Evolutionary conservation across 1,284 basidiomycete species (phyloP).

Genomic region (Fistulina hepatica): DNA sequence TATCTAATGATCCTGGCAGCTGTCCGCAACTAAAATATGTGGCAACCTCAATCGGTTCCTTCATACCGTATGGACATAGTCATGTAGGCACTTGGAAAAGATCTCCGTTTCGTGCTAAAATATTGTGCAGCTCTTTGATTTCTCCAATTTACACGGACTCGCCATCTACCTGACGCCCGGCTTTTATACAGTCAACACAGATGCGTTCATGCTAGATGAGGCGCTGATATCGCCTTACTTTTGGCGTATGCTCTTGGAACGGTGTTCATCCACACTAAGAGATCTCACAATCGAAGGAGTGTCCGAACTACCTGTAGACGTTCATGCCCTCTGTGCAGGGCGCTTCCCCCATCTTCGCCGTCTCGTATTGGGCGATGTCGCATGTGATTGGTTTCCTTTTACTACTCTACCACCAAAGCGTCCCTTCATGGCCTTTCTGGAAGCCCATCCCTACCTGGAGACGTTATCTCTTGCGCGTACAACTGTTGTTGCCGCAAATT

Average conservation of each 20-base stretch:
- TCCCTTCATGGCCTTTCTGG: constrained; percentile 55
- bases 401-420: constrained; percentile 29
- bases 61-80: constrained; percentile 42
- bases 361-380: constrained; percentile 50
- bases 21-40: constrained; percentile 52
- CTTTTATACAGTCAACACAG: constrained; percentile 49
- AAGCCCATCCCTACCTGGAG: constrained; percentile 45
- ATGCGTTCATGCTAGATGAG: constrained; percentile 31
- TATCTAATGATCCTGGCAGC: constrained; percentile 24
- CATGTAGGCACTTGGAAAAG: constrained; percentile 34
- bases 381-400: constrained; percentile 40
- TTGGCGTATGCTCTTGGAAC: constrained; percentile 56
- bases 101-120: not conserved
- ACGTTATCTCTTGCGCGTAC: constrained; percentile 43
- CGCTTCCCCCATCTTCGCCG: constrained; percentile 52
- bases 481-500: constrained; percentile 42
- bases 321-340: constrained; percentile 32
- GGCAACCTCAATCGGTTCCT: constrained; percentile 48
- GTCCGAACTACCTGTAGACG: constrained; percentile 36
- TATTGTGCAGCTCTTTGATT: constrained; percentile 49
- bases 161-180: constrained; percentile 43
- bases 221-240: constrained; percentile 34
- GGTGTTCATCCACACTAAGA: constrained; percentile 51
- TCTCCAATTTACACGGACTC: constrained; percentile 48
- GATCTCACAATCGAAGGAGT: constrained; percentile 47